Evolutionary conservation across 805 yeast species (phyloP).

Genomic region (Tetrapisispora iriomotensis): DNA sequence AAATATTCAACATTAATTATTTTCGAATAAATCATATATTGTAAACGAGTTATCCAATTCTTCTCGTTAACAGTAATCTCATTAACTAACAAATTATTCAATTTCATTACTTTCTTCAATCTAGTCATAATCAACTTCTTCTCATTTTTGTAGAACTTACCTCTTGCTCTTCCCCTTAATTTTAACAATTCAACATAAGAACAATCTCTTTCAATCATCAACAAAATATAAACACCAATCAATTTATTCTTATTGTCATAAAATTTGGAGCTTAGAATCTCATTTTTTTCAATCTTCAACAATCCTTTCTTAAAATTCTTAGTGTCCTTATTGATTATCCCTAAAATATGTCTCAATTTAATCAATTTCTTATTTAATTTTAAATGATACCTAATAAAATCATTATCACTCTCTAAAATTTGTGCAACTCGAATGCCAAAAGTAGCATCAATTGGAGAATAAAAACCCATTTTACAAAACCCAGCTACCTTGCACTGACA

Average conservation of each 20-base stretch:
- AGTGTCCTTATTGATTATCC: slow-evolving; percentile 57
- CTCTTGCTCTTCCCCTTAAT: slow-evolving; percentile 24
- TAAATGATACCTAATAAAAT: slow-evolving; percentile 58
- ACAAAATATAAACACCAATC: slow-evolving; percentile 50
- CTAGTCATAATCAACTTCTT: slow-evolving; percentile 49
- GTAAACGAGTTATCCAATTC: slow-evolving; percentile 30
- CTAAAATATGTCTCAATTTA: slow-evolving; percentile 54
- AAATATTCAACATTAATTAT: slow-evolving; percentile 39
- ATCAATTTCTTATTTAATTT: slow-evolving; percentile 50
- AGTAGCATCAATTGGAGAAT: slow-evolving; percentile 31
- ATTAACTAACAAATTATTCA: slow-evolving; percentile 34
- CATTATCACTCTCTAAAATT: slow-evolving; percentile 56
- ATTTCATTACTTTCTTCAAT: slow-evolving; percentile 50
- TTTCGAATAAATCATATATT: slow-evolving; percentile 35
- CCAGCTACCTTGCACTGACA: too few species aligned
- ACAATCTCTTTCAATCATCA: slow-evolving; percentile 66
- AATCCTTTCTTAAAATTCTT: slow-evolving; percentile 37
- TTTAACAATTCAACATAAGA: slow-evolving; percentile 24
- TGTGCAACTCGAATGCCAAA: slow-evolving; percentile 49
- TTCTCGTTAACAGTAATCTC: slow-evolving; percentile 33
- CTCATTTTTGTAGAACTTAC: slow-evolving; percentile 25
- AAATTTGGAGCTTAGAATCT: slow-evolving; percentile 39
- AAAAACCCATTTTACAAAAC: slow-evolving; percentile 11
- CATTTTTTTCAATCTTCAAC: slow-evolving; percentile 34
- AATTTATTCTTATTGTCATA: slow-evolving; percentile 39